Base-by-base conservation (phyloP, 345 rosid genomes). In the Lepidium africanum region DNA sequence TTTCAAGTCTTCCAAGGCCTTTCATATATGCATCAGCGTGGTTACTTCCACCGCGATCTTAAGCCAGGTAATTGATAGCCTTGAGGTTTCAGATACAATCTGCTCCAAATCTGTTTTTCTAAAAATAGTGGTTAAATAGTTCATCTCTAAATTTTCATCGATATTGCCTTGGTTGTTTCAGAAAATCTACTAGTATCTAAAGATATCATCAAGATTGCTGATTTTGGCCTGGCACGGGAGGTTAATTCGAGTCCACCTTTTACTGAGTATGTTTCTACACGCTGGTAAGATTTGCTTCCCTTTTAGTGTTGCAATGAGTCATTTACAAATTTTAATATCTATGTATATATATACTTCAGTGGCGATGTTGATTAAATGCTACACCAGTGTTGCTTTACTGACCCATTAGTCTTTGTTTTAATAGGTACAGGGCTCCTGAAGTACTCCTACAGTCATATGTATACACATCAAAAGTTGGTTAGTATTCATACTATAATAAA, bases 391-490 rank as follows among this genome's bases (percentile, higher is more conserved):
- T 68, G 5, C 64, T 3, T 33, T 55, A 63, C 55, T 54, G 59
- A 69, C 35, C 25, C 37, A 16, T 4, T 14, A 30, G 10, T 46
- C 40, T 69, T 48, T 50, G 36, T 63, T 70, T 37, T 69, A 40
- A 19, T 74, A 94, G 99, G 99, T 94, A 94, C 69, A 82, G 99
- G 47, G 99, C 99, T n/a, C 99, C 99, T 50, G 99, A 94, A 78
- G 95, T 91, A 69, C 81, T 94, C 76, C 93, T 94, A 67, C 99
- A 94, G 73, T 85, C 99, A 25, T 81, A 78, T 69, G 19, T 78
- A 3, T 94, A 94, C 76, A 71, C 79, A 51, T 84, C 91, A 33
- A 87, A 94, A 89, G 99, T 91, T 79, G 99, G 99, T 91, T 48
- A 81, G 99, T 80, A 66, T 35, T 51, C 23, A 82, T 69, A 59